A percentile compares a stretch with the other conserved stretches of the same genome.
These are phyloP conservation scores for Pseudognaphalium luteoalbum DNA, from an alignment of 129 eudicot genomes.

Conservation along the genomic window DNA sequence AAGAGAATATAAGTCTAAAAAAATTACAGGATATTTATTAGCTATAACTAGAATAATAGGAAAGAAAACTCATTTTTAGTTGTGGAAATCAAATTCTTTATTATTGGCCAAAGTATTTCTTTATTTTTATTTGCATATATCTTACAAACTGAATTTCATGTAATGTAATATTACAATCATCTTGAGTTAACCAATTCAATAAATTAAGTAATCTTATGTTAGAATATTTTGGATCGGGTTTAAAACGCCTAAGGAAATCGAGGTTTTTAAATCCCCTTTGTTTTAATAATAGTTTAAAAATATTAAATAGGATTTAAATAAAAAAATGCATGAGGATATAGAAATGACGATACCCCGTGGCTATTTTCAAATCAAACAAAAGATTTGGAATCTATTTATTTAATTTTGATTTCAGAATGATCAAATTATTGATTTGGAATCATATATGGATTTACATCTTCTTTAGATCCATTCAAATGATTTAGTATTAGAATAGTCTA, in stretches of 20 bases:
- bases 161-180: too few relatives aligned
- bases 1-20: too few relatives aligned
- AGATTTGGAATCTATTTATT: slow-evolving; percentile 19
- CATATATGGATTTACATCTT: background rate
- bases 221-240: slow-evolving; percentile 15
- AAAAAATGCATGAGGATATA: too few relatives aligned
- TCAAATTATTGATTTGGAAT: background rate
- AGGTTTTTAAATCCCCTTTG: background rate
- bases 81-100: too few relatives aligned
- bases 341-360: background rate
- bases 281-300: background rate
- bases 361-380: slow-evolving; percentile 25
- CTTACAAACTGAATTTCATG: too few relatives aligned
- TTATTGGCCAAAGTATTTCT: too few relatives aligned
- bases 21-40: too few relatives aligned
- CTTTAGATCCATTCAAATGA: background rate
- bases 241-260: background rate
- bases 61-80: too few relatives aligned
- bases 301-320: background rate
- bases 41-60: too few relatives aligned
- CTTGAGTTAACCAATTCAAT: background rate
- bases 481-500: background rate
- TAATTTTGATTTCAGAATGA: background rate
- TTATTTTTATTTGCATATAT: too few relatives aligned
- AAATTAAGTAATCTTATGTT: background rate